Conservation (phyloP, 306 rosid species). For the Rosa rugosa region DNA sequence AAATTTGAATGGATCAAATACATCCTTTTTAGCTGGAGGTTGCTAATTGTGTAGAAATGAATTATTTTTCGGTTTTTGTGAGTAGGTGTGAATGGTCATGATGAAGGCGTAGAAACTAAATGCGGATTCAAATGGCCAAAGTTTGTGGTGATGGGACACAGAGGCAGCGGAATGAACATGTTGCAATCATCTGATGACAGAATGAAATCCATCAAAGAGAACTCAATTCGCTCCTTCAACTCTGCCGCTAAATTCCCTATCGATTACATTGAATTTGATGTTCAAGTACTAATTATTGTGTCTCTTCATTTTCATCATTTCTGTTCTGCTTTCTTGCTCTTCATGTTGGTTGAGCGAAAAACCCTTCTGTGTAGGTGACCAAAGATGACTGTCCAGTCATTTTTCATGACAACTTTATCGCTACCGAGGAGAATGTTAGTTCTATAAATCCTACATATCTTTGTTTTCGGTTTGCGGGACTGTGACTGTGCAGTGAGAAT, state of each 20-base stretch:
- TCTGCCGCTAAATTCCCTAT: constrained; percentile 53
- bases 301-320: constrained; percentile 11
- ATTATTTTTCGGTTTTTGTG: constrained; percentile 1
- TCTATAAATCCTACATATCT: not conserved
- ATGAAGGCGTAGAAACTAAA: not conserved
- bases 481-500: not conserved
- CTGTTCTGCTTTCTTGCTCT: constrained; percentile 5
- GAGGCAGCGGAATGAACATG: constrained; percentile 80
- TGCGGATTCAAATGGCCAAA: constrained; percentile 26
- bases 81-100: not conserved
- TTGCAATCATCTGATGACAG: constrained; percentile 59
- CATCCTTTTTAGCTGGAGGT: not conserved
- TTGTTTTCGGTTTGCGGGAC: not conserved
- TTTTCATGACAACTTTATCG: constrained; percentile 68
- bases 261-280: constrained; percentile 76
- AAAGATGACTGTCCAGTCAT: constrained; percentile 76
- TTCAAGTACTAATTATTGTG: constrained; percentile 55
- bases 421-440: constrained; percentile 56
- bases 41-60: not conserved
- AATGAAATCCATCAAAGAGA: constrained; percentile 66
- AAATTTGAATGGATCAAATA: not conserved
- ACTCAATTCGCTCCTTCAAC: constrained; percentile 66
- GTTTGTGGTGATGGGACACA: constrained; percentile 70
- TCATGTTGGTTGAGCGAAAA: constrained; percentile 20
- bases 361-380: constrained; percentile 59